Evolutionary conservation across 345 rosid species (phyloP).

Genomic region (Turritis glabra): DNA sequence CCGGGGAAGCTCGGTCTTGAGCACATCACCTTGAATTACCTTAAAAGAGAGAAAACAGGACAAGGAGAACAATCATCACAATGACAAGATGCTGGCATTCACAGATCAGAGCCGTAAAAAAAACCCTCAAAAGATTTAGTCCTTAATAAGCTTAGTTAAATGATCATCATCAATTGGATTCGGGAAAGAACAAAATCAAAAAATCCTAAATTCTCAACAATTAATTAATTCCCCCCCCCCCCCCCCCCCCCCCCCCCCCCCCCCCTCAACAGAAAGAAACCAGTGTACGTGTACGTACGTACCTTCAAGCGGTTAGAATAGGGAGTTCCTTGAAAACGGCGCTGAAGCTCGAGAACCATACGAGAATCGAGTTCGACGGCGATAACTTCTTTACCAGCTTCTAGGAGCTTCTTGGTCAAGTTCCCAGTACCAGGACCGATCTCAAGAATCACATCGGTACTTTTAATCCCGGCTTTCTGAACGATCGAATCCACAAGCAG

Average conservation of each 20-base stretch:
- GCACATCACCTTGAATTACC: constrained; percentile 93
- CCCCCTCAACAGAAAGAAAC: too few relatives aligned
- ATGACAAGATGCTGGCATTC: too few relatives aligned
- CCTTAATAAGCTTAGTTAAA: too few relatives aligned
- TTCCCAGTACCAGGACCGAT: constrained; percentile 95
- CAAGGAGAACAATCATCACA: background rate
- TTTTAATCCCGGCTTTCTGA: constrained; percentile 79
- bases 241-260: too few relatives aligned
- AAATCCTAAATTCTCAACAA: too few relatives aligned
- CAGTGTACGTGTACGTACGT: too few relatives aligned
- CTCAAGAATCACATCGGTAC: constrained; percentile 83
- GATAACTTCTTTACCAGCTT: constrained; percentile 76
- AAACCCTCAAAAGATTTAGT: too few relatives aligned
- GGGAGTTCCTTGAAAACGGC: constrained; percentile 87
- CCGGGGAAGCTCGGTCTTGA: constrained; percentile 82
- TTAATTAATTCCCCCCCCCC: too few relatives aligned
- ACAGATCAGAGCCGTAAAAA: too few relatives aligned
- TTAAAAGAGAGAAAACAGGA: constrained; percentile 10
- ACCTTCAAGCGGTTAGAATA: constrained; percentile 63
- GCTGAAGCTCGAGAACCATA: constrained; percentile 92
- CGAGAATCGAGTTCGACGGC: constrained; percentile 91
- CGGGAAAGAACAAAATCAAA: too few relatives aligned
- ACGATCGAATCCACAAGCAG: constrained; percentile 77
- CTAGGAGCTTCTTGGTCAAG: constrained; percentile 88
- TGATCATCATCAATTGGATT: too few relatives aligned